phyloP scores from a whole-genome alignment of 306 rosid genomes.

The Gleditsia sinensis region DNA sequence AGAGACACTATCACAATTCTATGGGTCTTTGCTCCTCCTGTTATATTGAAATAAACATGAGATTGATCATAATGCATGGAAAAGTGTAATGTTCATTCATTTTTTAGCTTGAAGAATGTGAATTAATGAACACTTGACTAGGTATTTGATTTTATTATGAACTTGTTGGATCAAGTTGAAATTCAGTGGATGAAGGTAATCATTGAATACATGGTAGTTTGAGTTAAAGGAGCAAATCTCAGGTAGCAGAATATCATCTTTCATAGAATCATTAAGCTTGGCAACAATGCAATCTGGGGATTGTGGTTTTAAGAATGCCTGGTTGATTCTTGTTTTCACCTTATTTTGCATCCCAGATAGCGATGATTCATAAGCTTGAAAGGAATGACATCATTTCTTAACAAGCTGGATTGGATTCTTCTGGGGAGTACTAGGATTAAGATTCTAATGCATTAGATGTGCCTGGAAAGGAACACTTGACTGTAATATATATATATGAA shows the following conservation, averaged over 20 bases:
- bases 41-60: slow-evolving; percentile 28
- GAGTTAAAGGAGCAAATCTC: too few relatives aligned
- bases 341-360: not conserved
- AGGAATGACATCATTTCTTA: too few relatives aligned
- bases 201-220: too few relatives aligned
- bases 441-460: too few relatives aligned
- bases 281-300: not conserved
- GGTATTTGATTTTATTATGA: not conserved
- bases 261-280: not conserved
- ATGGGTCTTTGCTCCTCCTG: slow-evolving; percentile 78
- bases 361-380: not conserved
- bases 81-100: too few relatives aligned
- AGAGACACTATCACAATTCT: slow-evolving; percentile 77
- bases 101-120: not conserved
- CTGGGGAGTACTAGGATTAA: too few relatives aligned
- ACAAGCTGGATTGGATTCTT: too few relatives aligned
- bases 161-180: not conserved
- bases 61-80: slow-evolving; percentile 10
- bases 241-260: too few relatives aligned
- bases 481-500: too few relatives aligned
- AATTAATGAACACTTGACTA: not conserved
- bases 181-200: not conserved
- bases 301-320: not conserved
- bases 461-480: too few relatives aligned
- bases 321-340: not conserved